Evolutionary conservation across 2,329 filamentous ascomycete species (phyloP).

Genomic region (Plenodomus tracheiphilus): DNA sequence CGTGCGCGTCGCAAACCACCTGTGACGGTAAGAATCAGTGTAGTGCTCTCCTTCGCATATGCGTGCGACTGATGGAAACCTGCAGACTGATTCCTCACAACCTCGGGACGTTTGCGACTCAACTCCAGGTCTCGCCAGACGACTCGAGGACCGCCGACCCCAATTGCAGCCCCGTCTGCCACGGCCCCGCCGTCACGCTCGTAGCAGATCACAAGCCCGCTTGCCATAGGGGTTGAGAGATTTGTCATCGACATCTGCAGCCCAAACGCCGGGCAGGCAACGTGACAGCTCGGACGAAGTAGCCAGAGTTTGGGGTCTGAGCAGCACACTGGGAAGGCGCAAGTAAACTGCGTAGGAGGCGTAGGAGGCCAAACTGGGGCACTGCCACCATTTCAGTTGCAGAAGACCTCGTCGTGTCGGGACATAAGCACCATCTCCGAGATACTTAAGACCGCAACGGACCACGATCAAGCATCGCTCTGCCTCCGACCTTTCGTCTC

Average conservation of each 20-base stretch:
- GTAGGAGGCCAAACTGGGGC: constrained; percentile 7
- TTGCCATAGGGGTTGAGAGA: too few species aligned
- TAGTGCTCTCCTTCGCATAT: not conserved
- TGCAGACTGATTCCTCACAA: not conserved
- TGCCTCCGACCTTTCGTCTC: constrained; percentile 19
- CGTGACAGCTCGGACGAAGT: too few species aligned
- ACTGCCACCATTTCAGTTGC: constrained; percentile 20
- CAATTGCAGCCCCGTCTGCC: too few species aligned
- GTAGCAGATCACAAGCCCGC: too few species aligned
- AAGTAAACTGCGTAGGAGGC: constrained; percentile 11
- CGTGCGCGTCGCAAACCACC: not conserved
- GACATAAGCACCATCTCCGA: constrained; percentile 30
- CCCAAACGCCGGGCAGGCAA: too few species aligned
- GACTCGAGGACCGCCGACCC: too few species aligned
- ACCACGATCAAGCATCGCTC: constrained; percentile 16
- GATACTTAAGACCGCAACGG: constrained; percentile 33
- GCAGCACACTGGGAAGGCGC: constrained; percentile 2
- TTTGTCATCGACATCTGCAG: too few species aligned
- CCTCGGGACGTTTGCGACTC: too few species aligned
- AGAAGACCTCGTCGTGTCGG: constrained; percentile 20
- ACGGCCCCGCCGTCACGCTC: too few species aligned
- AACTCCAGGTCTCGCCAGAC: too few species aligned
- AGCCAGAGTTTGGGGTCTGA: too few species aligned
- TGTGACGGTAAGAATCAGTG: not conserved
- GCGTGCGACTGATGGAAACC: not conserved